phyloP scores from a whole-genome alignment of 2,329 filamentous ascomycete genomes.

The Elsinoe arachidis region DNA sequence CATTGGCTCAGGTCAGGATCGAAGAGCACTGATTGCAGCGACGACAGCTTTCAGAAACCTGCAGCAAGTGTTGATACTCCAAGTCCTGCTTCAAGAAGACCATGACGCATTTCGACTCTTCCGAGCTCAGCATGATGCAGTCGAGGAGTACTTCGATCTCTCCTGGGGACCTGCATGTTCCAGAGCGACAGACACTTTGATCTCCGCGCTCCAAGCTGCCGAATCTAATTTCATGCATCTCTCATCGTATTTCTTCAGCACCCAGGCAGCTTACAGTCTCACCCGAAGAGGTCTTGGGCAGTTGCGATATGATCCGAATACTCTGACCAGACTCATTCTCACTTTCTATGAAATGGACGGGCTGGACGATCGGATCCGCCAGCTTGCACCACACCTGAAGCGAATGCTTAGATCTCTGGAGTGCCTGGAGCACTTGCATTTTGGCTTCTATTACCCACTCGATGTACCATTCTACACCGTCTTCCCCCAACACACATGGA shows the following conservation, averaged over 20 bases:
- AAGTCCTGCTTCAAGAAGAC: constrained; percentile 53
- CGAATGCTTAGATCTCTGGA: constrained; percentile 50
- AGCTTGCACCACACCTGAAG: constrained; percentile 50
- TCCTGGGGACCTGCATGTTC: constrained; percentile 56
- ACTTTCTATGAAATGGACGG: constrained; percentile 52
- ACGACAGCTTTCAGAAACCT: constrained; percentile 51
- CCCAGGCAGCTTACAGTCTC: neutral
- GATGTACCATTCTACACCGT: constrained; percentile 50
- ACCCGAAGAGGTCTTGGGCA: neutral
- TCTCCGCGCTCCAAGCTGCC: neutral
- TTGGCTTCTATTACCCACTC: constrained; percentile 54
- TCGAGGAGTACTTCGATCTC: constrained; percentile 40
- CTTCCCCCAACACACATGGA: constrained; percentile 55
- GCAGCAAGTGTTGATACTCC: constrained; percentile 56
- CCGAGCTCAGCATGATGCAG: constrained; percentile 37
- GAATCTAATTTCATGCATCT: neutral
- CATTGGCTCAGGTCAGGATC: constrained; percentile 43
- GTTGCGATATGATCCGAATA: constrained; percentile 27
- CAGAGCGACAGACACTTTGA: constrained; percentile 47
- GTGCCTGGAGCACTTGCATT: constrained; percentile 54
- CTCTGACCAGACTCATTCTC: constrained; percentile 54
- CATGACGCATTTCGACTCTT: constrained; percentile 46
- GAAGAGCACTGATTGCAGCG: constrained; percentile 44
- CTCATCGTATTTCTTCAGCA: constrained; percentile 2
- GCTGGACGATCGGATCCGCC: constrained; percentile 48